Conservation (phyloP, 73 alveolate species). For the Durusdinium trenchii region DNA sequence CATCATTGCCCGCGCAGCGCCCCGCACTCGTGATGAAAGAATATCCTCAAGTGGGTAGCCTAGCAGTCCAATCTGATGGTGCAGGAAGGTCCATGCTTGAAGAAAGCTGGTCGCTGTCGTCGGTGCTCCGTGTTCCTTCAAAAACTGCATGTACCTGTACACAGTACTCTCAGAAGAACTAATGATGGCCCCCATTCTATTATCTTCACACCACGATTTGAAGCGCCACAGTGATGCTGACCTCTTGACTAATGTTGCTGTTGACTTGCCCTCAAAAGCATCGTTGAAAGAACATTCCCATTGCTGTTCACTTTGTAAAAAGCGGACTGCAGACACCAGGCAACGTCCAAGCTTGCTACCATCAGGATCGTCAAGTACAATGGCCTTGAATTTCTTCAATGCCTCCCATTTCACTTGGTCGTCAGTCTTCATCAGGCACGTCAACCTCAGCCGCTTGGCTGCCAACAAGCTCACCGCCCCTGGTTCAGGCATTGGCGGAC, state of each 20-base stretch:
- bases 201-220: background rate
- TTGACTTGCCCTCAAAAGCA: background rate
- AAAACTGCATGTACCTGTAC: background rate
- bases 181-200: background rate
- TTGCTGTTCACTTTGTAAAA: background rate
- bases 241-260: background rate
- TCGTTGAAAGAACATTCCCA: background rate
- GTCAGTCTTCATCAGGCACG: background rate
- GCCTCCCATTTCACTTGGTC: constrained; percentile 12
- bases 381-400: background rate
- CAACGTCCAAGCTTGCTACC: background rate
- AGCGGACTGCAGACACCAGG: background rate
- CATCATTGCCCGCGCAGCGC: background rate
- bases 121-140: background rate
- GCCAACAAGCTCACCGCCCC: background rate
- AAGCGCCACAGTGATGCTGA: background rate
- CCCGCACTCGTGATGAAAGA: background rate
- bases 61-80: background rate
- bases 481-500: background rate
- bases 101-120: background rate
- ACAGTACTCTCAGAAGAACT: background rate
- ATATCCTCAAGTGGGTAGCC: background rate
- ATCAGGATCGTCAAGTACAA: background rate
- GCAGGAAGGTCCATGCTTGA: background rate
- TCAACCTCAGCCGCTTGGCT: background rate